Evolutionary conservation across 2,329 filamentous ascomycete species (phyloP).

Genomic region (Alternaria tenuissima): DNA sequence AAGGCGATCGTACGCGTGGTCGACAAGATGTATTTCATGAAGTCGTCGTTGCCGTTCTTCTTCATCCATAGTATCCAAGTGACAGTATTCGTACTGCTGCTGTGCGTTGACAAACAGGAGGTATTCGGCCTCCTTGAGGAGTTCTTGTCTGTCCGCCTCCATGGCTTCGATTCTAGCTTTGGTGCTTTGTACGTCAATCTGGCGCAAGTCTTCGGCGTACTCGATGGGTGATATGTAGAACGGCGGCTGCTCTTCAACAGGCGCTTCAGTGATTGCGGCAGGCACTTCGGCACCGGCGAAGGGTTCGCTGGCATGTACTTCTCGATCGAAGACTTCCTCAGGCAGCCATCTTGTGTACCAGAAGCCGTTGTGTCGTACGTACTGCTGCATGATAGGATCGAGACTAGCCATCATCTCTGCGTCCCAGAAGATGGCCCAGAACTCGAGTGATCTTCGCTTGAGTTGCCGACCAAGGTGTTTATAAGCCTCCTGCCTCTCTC

Average conservation of each 20-base stretch:
- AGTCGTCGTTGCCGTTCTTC: constrained; percentile 28
- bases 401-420: constrained; percentile 36
- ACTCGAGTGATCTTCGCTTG: constrained; percentile 31
- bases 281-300: neutral
- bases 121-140: constrained; percentile 35
- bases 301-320: constrained; percentile 14
- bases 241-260: constrained; percentile 10
- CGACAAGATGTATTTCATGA: constrained; percentile 32
- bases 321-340: constrained; percentile 24
- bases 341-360: constrained; percentile 35
- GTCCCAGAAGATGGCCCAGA: constrained; percentile 38
- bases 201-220: constrained; percentile 29
- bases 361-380: constrained; percentile 36
- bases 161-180: constrained; percentile 19
- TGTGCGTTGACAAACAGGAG: constrained; percentile 26
- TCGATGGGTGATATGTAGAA: constrained; percentile 34
- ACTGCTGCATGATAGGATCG: constrained; percentile 34
- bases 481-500: constrained; percentile 37
- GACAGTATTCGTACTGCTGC: constrained; percentile 35
- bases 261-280: neutral
- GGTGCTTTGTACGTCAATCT: constrained; percentile 23
- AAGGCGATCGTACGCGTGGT: constrained; percentile 27
- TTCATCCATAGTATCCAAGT: constrained; percentile 13
- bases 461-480: constrained; percentile 23
- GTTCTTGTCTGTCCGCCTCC: constrained; percentile 19